phyloP scores from a whole-genome alignment of 2,329 filamentous ascomycete species.

The Diaporthe sp. region DNA sequence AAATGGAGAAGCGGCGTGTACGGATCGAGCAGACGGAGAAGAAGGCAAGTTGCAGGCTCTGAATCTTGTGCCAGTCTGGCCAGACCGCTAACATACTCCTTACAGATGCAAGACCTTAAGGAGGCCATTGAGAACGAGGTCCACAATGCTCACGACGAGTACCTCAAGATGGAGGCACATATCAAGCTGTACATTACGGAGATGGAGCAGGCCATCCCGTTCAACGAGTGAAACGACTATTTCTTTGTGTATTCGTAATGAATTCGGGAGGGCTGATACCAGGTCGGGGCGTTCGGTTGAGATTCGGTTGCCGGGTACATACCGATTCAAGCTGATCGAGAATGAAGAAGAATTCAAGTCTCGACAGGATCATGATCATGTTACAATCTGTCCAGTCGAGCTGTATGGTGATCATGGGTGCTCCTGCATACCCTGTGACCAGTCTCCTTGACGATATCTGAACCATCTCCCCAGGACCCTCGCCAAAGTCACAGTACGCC shows the following conservation, averaged over 20 bases:
- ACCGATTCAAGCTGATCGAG: conserved; percentile 32
- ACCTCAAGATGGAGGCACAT: conserved; percentile 96
- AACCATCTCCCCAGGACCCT: conserved; percentile 78
- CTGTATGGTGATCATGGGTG: not conserved
- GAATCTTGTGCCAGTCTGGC: conserved; percentile 17
- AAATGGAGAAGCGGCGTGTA: conserved; percentile 93
- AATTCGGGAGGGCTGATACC: conserved; percentile 40
- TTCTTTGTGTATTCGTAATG: conserved; percentile 48
- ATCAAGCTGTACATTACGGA: conserved; percentile 98
- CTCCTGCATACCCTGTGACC: conserved; percentile 45
- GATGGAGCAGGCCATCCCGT: conserved; percentile 89
- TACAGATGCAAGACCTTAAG: conserved; percentile 95
- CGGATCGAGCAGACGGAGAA: conserved; percentile 98
- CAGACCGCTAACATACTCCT: conserved; percentile 44
- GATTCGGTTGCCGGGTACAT: conserved; percentile 13
- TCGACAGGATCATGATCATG: not conserved
- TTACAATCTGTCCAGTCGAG: not conserved
- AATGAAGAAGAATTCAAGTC: not conserved
- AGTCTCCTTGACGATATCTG: conserved; percentile 59
- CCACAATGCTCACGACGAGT: conserved; percentile 90
- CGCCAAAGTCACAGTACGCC: conserved; percentile 69
- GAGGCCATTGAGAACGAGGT: conserved; percentile 98
- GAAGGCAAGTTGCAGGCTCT: conserved; percentile 74
- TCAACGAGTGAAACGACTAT: conserved; percentile 24
- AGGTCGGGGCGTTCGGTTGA: conserved; percentile 39